A percentile compares a stretch with the other conserved stretches of the same genome.
Conservation (phyloP, 371 early-diverging fungal genomes). For the Chytridium lagenaria region DNA sequence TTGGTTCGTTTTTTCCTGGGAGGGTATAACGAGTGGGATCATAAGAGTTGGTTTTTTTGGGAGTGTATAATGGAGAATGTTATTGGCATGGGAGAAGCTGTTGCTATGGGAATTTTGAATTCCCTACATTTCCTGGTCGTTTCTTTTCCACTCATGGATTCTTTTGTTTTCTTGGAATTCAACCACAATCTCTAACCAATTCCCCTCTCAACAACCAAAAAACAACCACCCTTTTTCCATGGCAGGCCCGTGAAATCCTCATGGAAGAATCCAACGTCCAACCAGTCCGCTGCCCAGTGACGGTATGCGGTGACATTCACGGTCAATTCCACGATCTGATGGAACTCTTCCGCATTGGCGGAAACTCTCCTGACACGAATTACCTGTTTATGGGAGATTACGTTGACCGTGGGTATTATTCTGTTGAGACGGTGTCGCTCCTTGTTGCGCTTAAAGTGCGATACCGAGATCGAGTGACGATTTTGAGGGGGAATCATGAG, state of each 20-base stretch:
- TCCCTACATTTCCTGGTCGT: background rate
- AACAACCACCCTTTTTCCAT: background rate
- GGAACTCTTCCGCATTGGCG: conserved; percentile 98
- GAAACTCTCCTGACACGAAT: conserved; percentile 97
- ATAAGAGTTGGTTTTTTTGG: too few species aligned
- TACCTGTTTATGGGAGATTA: conserved; percentile 99
- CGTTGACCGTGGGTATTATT: conserved; percentile 99
- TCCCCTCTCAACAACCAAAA: background rate
- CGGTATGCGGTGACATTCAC: conserved; percentile 99
- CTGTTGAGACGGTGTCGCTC: conserved; percentile 98
- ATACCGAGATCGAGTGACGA: conserved; percentile 93
- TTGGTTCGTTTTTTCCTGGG: too few species aligned
- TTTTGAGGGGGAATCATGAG: conserved; percentile 99
- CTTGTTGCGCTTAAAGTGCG: conserved; percentile 97
- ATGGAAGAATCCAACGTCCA: conserved; percentile 96
- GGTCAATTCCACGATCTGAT: conserved; percentile 99
- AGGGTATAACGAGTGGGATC: too few species aligned
- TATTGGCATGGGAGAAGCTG: too few species aligned
- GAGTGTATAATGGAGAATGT: too few species aligned
- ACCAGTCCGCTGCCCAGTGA: conserved; percentile 95
- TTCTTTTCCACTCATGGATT: background rate
- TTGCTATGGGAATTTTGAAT: background rate
- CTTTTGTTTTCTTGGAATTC: background rate
- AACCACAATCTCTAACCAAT: background rate
- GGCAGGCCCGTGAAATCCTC: conserved; percentile 93